phyloP scores from a whole-genome alignment of 306 rosid species.

The Inga laurina region DNA sequence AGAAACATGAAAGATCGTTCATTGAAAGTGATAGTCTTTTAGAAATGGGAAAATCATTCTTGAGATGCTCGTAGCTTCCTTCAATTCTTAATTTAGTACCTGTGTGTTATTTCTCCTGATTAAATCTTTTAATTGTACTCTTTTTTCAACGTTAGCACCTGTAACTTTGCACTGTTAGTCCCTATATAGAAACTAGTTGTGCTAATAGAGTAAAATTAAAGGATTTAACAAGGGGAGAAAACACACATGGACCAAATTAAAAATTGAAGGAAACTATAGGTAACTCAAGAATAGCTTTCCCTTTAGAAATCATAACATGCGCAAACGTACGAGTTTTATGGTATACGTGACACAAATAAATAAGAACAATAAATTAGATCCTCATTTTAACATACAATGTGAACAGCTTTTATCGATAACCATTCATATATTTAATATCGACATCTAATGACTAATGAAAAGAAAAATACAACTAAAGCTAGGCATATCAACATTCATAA shows the following conservation, averaged over 20 bases:
- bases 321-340: not conserved
- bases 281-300: no score
- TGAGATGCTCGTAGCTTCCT: no score
- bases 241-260: no score
- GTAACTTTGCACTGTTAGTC: no score
- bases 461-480: not conserved
- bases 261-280: no score
- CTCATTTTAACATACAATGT: not conserved
- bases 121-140: no score
- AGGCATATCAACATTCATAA: conserved; percentile 22
- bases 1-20: not conserved
- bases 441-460: conserved; percentile 2
- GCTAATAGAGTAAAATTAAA: no score
- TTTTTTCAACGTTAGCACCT: no score
- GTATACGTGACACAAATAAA: not conserved
- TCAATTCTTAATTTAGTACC: no score
- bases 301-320: not conserved
- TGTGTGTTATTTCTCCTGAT: no score
- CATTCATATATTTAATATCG: not conserved
- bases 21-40: not conserved
- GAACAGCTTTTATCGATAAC: conserved; percentile 14
- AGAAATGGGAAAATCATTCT: not conserved
- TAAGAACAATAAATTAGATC: not conserved
- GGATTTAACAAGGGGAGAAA: no score
- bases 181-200: no score